Percentiles rank a stretch among this genome's conserved stretches.
These are phyloP conservation scores for Nicotiana otophora DNA, from an alignment of 257 asterid genomes.

Conservation along the genomic window DNA sequence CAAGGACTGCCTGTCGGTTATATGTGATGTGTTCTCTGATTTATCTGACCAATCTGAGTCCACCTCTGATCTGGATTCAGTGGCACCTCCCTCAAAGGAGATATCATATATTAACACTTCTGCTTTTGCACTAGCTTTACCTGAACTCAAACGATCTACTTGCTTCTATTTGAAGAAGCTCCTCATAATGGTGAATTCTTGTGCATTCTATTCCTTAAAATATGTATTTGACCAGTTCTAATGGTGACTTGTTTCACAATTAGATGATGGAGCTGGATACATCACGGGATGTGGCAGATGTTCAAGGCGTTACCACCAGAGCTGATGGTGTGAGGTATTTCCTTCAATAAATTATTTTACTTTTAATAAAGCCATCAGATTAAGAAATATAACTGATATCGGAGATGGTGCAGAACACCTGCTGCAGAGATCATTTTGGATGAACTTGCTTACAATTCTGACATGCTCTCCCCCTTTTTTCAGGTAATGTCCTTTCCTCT, in stretches of 20 bases:
- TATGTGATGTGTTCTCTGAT: constrained; percentile 32
- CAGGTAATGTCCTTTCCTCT: constrained; percentile 48
- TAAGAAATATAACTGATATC: constrained; percentile 9
- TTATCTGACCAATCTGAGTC: constrained; percentile 12
- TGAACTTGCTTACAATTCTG: constrained; percentile 55
- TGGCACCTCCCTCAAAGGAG: constrained; percentile 24
- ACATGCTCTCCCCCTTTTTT: constrained; percentile 60
- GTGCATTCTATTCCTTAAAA: constrained; percentile 10
- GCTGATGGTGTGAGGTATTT: constrained; percentile 76
- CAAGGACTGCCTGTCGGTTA: constrained; percentile 50
- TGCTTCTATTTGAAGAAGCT: constrained; percentile 52
- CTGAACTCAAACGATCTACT: constrained; percentile 48
- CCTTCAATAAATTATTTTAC: not conserved
- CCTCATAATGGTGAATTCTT: constrained; percentile 50
- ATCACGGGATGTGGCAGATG: constrained; percentile 56
- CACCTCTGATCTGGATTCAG: constrained; percentile 29
- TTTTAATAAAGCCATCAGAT: not conserved
- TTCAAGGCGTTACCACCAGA: constrained; percentile 64
- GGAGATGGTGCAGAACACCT: constrained; percentile 59
- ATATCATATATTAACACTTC: constrained; percentile 20
- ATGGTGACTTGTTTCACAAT: constrained; percentile 17
- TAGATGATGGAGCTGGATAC: constrained; percentile 83
- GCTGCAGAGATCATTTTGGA: constrained; percentile 71
- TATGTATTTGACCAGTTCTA: constrained; percentile 2
- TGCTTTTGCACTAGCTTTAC: constrained; percentile 52